Percentiles rank a stretch among this genome's conserved stretches.
Conservation (phyloP, 257 asterid species). For the Nicotiana noctiflora region DNA sequence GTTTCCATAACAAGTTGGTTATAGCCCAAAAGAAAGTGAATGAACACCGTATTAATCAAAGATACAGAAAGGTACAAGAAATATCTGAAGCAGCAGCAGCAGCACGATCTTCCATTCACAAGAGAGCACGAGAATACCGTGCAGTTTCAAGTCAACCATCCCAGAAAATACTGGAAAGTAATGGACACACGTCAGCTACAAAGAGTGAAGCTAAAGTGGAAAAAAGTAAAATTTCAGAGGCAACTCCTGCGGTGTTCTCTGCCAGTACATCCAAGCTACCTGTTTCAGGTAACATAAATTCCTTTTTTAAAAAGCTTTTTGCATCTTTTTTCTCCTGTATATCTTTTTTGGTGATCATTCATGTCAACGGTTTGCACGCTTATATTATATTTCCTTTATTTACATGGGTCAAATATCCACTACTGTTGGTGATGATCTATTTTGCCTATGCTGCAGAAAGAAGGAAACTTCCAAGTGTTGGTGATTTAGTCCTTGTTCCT, state of each 20-base stretch:
- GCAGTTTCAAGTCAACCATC: conserved; percentile 36
- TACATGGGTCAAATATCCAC: not conserved
- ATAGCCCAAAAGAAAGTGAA: conserved; percentile 41
- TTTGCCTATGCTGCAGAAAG: conserved; percentile 26
- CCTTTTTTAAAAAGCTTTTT: no score
- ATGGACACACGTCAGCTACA: conserved; percentile 11
- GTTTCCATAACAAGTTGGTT: conserved; percentile 50
- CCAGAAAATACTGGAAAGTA: conserved; percentile 22
- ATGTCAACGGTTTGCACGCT: not conserved
- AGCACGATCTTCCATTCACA: conserved; percentile 79
- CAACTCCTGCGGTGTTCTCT: conserved; percentile 21
- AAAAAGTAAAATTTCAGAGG: conserved; percentile 21
- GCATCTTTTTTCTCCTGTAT: not conserved
- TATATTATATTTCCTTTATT: not conserved
- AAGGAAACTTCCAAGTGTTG: conserved; percentile 57
- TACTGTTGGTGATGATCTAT: not conserved
- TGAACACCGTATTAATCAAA: conserved; percentile 46
- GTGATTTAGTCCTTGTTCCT: conserved; percentile 72
- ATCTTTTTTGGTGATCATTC: not conserved
- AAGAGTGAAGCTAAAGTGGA: conserved; percentile 11
- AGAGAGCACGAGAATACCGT: conserved; percentile 55
- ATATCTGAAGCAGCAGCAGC: conserved; percentile 56
- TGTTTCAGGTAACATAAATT: conserved; percentile 36
- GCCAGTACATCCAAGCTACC: conserved; percentile 23
- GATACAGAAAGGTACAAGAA: conserved; percentile 53